Conservation (phyloP, 2,329 filamentous ascomycete species). For the Colletotrichum horii region DNA sequence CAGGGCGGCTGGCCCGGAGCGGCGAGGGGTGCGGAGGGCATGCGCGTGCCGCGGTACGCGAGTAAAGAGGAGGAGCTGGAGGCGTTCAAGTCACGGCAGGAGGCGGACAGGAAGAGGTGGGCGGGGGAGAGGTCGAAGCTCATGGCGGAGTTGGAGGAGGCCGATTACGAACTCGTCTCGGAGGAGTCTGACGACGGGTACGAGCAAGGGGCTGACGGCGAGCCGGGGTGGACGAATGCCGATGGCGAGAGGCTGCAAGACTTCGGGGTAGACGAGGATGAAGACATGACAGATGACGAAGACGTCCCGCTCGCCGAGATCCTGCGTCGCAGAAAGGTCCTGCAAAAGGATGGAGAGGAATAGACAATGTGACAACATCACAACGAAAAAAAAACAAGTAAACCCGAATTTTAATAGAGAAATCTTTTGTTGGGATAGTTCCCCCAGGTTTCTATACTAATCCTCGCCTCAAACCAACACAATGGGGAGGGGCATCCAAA, state of each 20-base stretch:
- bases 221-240: slow-evolving; percentile 71
- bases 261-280: slow-evolving; percentile 82
- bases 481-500: slow-evolving; percentile 15
- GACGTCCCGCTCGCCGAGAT: slow-evolving; percentile 75
- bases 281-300: slow-evolving; percentile 50
- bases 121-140: slow-evolving; percentile 38
- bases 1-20: slow-evolving; percentile 40
- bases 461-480: slow-evolving; percentile 18
- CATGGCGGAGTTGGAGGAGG: slow-evolving; percentile 56
- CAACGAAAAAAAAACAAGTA: slow-evolving; percentile 21
- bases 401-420: neutral
- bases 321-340: slow-evolving; percentile 58
- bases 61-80: slow-evolving; percentile 50
- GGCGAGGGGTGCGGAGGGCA: slow-evolving; percentile 35
- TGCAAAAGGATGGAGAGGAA: slow-evolving; percentile 32
- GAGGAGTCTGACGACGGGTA: slow-evolving; percentile 66
- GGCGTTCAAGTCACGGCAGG: slow-evolving; percentile 56
- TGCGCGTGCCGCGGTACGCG: slow-evolving; percentile 36
- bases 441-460: slow-evolving; percentile 19
- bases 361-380: neutral
- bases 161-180: slow-evolving; percentile 51
- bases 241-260: slow-evolving; percentile 78
- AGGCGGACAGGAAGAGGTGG: slow-evolving; percentile 47
- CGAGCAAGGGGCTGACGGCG: slow-evolving; percentile 48
- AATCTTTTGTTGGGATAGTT: slow-evolving; percentile 2